A percentile compares a stretch with the other conserved stretches of the same genome.
Conservation (phyloP, 306 rosid genomes). For the Sophora flavescens region DNA sequence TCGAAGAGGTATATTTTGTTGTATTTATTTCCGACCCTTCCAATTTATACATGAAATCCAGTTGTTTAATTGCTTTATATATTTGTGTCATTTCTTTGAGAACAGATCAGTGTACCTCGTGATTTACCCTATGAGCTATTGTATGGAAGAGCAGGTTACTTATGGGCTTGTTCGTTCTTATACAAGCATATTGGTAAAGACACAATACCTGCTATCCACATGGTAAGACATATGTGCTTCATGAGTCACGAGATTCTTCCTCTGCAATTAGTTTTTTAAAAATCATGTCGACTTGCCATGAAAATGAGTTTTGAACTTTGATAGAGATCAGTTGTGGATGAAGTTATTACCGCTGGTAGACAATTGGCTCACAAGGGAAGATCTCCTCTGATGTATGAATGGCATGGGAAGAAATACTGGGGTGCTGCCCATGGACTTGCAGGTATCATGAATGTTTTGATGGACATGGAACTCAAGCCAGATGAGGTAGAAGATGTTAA, state of each 20-base stretch:
- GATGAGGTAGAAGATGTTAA: constrained; percentile 86
- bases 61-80: not conserved
- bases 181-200: constrained; percentile 71
- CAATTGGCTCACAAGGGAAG: constrained; percentile 62
- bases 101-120: constrained; percentile 69
- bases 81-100: constrained; percentile 34
- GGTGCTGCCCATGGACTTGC: constrained; percentile 97
- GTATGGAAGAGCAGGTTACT: constrained; percentile 79
- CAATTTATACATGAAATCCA: constrained; percentile 12
- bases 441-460: constrained; percentile 81
- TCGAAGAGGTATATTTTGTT: constrained; percentile 60
- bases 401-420: constrained; percentile 97
- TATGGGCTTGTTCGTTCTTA: constrained; percentile 86
- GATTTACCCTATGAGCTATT: constrained; percentile 80
- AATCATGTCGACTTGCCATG: not conserved
- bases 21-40: constrained; percentile 19
- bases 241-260: constrained; percentile 18
- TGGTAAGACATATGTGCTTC: constrained; percentile 53
- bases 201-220: constrained; percentile 56
- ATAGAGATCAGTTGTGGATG: constrained; percentile 75
- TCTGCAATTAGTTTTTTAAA: constrained; percentile 22
- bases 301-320: constrained; percentile 41
- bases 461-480: constrained; percentile 80
- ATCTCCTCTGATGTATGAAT: constrained; percentile 84
- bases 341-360: constrained; percentile 71